Conservation (phyloP, 169 alveolate species). For the Toxoplasma gondii region DNA sequence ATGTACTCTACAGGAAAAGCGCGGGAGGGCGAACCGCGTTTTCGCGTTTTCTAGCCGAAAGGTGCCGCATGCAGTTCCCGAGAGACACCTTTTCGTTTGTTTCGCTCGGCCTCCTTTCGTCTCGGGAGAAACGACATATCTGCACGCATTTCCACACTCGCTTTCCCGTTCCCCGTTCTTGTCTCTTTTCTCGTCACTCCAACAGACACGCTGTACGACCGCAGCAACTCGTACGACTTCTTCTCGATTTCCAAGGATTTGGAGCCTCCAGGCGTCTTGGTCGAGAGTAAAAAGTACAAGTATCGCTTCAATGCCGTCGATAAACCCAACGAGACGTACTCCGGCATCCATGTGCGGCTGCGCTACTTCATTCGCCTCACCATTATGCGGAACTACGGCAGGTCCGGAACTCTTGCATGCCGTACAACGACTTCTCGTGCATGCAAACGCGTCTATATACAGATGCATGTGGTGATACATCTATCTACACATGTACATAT, state of each 20-base stretch:
- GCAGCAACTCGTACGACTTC: slow-evolving; percentile 92
- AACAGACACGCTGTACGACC: slow-evolving; percentile 90
- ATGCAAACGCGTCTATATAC: background rate
- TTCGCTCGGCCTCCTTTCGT: no score
- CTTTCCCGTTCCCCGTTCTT: background rate
- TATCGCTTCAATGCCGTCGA: slow-evolving; percentile 96
- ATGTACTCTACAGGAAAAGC: no score
- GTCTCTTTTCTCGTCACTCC: background rate
- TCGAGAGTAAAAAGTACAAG: slow-evolving; percentile 90
- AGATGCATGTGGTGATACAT: background rate
- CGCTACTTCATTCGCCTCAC: slow-evolving; percentile 92
- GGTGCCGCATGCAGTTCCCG: background rate
- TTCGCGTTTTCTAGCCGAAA: background rate
- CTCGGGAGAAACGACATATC: background rate
- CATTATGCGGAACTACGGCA: slow-evolving; percentile 89
- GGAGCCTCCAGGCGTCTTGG: slow-evolving; percentile 96
- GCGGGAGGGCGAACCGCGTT: background rate
- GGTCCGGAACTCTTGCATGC: background rate
- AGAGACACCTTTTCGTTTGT: no score
- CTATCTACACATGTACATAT: background rate
- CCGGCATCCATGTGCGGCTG: slow-evolving; percentile 94
- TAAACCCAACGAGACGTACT: slow-evolving; percentile 97
- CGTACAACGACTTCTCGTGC: no score
- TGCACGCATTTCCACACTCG: background rate
- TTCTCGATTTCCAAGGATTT: slow-evolving; percentile 95